Evolutionary conservation across 2,329 filamentous ascomycete species (phyloP).

Genomic region (Boeremia exigua): DNA sequence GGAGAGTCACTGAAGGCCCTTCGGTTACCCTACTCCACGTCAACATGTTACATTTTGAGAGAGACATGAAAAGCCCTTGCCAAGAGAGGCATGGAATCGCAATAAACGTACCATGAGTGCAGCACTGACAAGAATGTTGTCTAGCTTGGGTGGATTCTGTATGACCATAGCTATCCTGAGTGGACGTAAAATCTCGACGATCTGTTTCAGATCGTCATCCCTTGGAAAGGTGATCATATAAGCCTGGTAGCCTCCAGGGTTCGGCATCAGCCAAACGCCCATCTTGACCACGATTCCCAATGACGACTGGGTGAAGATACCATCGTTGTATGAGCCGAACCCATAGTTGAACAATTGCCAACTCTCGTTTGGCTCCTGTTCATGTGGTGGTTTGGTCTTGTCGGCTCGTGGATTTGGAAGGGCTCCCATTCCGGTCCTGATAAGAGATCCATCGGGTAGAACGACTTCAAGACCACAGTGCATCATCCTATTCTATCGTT

Average conservation of each 20-base stretch:
- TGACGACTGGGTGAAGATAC: slow-evolving; percentile 57
- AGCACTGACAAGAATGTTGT: slow-evolving; percentile 51
- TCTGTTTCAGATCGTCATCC: slow-evolving; percentile 56
- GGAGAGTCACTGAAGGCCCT: no score
- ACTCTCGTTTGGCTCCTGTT: slow-evolving; percentile 16
- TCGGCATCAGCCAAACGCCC: slow-evolving; percentile 56
- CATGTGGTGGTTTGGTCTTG: slow-evolving; percentile 3
- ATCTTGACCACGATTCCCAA: slow-evolving; percentile 55
- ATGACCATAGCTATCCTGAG: slow-evolving; percentile 44
- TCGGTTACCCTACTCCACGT: no score
- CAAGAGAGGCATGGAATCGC: no score
- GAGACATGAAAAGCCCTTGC: no score
- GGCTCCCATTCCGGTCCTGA: slow-evolving; percentile 51
- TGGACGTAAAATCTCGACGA: slow-evolving; percentile 58
- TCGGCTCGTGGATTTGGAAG: slow-evolving; percentile 30
- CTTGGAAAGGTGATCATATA: slow-evolving; percentile 54
- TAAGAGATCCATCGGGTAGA: slow-evolving; percentile 48
- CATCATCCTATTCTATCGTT: no score
- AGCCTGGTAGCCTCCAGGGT: slow-evolving; percentile 49
- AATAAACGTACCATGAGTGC: slow-evolving; percentile 49
- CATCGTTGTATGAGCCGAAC: slow-evolving; percentile 42
- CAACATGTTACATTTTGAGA: no score
- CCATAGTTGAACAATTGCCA: slow-evolving; percentile 36
- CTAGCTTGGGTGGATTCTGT: slow-evolving; percentile 53
- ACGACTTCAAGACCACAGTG: slow-evolving; percentile 49